These are phyloP conservation scores for Corrigiola litoralis DNA, from an alignment of 179 eudicot species.

Conservation along the genomic window DNA sequence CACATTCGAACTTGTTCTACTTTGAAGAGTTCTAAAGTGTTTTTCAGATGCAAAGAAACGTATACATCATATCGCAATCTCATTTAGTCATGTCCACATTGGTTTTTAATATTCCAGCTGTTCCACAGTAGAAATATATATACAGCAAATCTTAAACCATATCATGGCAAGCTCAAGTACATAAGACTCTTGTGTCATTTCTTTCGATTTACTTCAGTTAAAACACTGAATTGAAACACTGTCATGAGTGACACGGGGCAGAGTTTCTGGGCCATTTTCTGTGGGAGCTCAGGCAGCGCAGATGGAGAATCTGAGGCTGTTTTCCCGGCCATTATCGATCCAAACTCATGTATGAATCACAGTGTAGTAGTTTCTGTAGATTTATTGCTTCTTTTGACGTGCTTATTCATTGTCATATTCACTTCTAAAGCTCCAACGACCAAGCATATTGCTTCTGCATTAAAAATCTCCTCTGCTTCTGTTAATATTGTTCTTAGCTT, in stretches of 20 bases:
- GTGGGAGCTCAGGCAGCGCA: conserved; percentile 21
- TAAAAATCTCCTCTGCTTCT: conserved; percentile 4
- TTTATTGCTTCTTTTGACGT: conserved; percentile 4
- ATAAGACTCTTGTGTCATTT: background rate
- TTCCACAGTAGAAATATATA: too few relatives aligned
- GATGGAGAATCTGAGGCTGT: conserved; percentile 3
- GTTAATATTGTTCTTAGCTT: conserved; percentile 15
- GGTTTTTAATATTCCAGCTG: too few relatives aligned
- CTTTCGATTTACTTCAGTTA: background rate
- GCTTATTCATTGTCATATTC: background rate
- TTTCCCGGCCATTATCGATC: conserved; percentile 4
- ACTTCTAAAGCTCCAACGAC: background rate
- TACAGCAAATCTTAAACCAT: too few relatives aligned
- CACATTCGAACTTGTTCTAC: too few relatives aligned
- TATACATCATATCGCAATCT: too few relatives aligned
- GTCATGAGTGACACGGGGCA: conserved; percentile 8
- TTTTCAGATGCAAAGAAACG: too few relatives aligned
- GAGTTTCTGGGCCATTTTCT: conserved; percentile 16
- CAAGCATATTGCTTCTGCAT: background rate
- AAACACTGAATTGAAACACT: too few relatives aligned
- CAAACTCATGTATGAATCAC: conserved; percentile 25
- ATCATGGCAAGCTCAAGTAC: too few relatives aligned
- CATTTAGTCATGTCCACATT: too few relatives aligned
- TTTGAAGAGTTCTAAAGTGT: too few relatives aligned
- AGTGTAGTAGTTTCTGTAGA: conserved; percentile 7